Conservation (phyloP, 2,329 filamentous ascomycete genomes). For the Remersonia thermophila region DNA sequence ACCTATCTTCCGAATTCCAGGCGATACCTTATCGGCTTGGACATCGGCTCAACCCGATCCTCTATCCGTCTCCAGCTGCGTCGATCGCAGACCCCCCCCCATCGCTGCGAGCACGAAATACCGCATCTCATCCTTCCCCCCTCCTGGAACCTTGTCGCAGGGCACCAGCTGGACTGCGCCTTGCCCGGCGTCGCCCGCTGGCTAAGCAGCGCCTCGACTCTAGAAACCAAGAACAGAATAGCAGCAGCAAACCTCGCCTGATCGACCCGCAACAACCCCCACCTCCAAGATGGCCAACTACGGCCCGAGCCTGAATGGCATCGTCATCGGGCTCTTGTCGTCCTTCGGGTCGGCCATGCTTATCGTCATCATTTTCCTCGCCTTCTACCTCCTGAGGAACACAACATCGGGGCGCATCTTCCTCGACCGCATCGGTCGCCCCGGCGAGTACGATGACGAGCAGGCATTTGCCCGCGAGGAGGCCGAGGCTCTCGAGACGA, state of each 20-base stretch:
- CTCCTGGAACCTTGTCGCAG: too few species aligned
- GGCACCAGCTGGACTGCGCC: too few species aligned
- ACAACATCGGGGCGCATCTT: constrained; percentile 81
- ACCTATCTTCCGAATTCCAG: too few species aligned
- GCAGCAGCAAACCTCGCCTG: not conserved
- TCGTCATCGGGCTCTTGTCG: constrained; percentile 88
- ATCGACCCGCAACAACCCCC: not conserved
- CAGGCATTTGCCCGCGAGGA: constrained; percentile 89
- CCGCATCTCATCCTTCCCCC: too few species aligned
- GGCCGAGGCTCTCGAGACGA: constrained; percentile 83
- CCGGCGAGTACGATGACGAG: constrained; percentile 95
- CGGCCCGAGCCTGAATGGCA: constrained; percentile 45
- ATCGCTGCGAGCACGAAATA: too few species aligned
- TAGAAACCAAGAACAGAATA: too few species aligned
- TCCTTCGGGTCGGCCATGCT: constrained; percentile 85
- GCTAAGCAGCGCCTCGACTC: too few species aligned
- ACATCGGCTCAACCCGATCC: too few species aligned
- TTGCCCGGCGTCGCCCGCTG: too few species aligned
- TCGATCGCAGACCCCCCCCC: too few species aligned
- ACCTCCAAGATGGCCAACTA: constrained; percentile 11
- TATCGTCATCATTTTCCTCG: constrained; percentile 63
- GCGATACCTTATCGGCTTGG: too few species aligned
- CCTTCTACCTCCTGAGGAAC: constrained; percentile 91
- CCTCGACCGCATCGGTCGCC: constrained; percentile 81
- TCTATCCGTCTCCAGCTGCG: too few species aligned